Percentiles rank a stretch among this genome's conserved stretches.
Evolutionary conservation across 2,329 filamentous ascomycete species (phyloP).

Genomic region (Dactylellina parvicollis): DNA sequence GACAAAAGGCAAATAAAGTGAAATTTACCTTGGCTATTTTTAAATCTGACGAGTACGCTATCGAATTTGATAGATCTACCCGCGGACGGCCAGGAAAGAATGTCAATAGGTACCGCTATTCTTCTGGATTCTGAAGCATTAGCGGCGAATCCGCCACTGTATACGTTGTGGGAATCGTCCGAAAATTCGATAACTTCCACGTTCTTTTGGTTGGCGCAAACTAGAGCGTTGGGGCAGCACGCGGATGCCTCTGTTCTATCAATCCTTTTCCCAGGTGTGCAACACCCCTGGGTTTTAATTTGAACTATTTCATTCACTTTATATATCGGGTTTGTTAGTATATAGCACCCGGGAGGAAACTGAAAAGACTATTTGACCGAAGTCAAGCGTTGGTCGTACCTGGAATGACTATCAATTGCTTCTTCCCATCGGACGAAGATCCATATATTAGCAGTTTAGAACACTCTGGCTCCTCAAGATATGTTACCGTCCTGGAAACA

Average conservation of each 20-base stretch:
- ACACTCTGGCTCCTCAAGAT: slow-evolving; percentile 13
- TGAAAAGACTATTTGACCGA: neutral
- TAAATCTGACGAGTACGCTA: slow-evolving; percentile 16
- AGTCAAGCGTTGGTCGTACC: neutral
- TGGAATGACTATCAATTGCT: slow-evolving; percentile 5
- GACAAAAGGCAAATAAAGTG: neutral
- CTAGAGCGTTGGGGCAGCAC: slow-evolving; percentile 13
- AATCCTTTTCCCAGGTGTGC: neutral
- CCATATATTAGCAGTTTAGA: slow-evolving; percentile 24
- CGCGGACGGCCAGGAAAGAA: neutral
- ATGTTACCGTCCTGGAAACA: neutral
- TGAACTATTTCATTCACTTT: slow-evolving; percentile 15
- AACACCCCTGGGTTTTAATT: neutral
- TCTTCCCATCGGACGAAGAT: neutral
- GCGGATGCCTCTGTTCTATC: neutral
- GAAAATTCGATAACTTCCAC: slow-evolving; percentile 2
- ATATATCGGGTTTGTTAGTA: neutral
- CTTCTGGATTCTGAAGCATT: neutral
- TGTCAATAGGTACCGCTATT: slow-evolving; percentile 13
- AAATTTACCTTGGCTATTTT: slow-evolving; percentile 15
- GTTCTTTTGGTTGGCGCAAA: neutral
- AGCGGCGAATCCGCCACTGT: neutral
- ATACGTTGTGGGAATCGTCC: slow-evolving; percentile 16
- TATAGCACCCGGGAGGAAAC: neutral
- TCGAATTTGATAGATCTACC: slow-evolving; percentile 17